Base-by-base conservation (phyloP, 768 basidiomycete genomes). In the Leccinum ochraceum region DNA sequence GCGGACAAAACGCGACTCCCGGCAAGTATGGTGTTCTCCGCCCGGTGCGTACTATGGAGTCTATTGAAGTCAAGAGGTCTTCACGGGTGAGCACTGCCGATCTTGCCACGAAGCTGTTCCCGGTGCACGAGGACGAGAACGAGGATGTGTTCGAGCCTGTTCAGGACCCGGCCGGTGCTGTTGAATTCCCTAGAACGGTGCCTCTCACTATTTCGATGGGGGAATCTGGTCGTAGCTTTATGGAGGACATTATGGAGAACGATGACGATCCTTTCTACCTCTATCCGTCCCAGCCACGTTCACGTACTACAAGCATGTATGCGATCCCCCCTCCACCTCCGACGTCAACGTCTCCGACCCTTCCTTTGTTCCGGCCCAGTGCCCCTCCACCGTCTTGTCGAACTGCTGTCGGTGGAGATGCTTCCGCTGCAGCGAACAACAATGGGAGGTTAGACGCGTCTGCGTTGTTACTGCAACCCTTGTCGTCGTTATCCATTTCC, bases 101-200 rank as follows among this genome's bases (percentile, higher is more conserved):
- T 14, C 61, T 36, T 34, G 28, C 64, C 10, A 60, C 73, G 11
- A 68, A 63, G 30, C 46, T 75, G 32, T 69, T 74, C 53, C 74
- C 73, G 3, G 71, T 75, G 20, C 62, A 58, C 48, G 74, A 74
- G 63, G 73, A 73, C 22, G 71, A 74, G 46, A 55, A 49, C 28
- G 74, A 75, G 9, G 80, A 80, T 57, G 75, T 76, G 57, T 71
- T 69, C 32, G 63, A 70, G 30, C 30, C 61, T 24, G 53, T 44
- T 26, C 51, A 61, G 6, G 44, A 20, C 44, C n/a, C 20, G 42
- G 58, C 4, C 20, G 54, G 39, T 55, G 62, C 60, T 9, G 52
- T 75, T 50, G 65, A 62, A 54, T 74, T 72, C 48, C 72, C 70
- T 4, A 66, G 63, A 37, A 44, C 37, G 6, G 59, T 58, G 1